Evolutionary conservation across 108 stramenopile species (phyloP).

Genomic region (Pseudonitzschia multiseries): DNA sequence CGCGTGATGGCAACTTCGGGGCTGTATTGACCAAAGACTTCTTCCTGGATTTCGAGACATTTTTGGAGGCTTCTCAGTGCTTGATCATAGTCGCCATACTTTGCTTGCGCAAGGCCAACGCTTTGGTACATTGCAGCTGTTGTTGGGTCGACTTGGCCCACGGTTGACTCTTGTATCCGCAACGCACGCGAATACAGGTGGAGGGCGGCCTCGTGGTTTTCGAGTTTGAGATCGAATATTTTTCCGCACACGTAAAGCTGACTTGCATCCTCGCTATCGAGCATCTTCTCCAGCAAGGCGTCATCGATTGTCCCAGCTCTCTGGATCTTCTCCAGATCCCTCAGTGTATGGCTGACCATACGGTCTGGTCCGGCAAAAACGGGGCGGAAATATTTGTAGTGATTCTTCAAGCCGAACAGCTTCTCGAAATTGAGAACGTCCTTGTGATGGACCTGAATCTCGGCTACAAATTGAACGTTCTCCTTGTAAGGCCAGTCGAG

Average conservation of each 20-base stretch:
- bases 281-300: constrained; percentile 28
- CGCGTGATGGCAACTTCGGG: constrained; percentile 48
- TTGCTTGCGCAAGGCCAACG: constrained; percentile 34
- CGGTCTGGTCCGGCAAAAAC: constrained; percentile 33
- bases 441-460: constrained; percentile 49
- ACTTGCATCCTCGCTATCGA: constrained; percentile 26
- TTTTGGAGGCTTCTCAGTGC: constrained; percentile 32
- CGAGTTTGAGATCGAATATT: constrained; percentile 37
- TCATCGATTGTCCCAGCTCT: constrained; percentile 32
- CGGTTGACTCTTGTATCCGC: constrained; percentile 19
- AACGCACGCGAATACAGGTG: constrained; percentile 34
- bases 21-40: constrained; percentile 36
- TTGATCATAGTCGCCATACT: constrained; percentile 31
- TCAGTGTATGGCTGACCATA: constrained; percentile 25
- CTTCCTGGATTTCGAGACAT: constrained; percentile 42
- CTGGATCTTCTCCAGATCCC: constrained; percentile 31
- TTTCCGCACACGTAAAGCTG: constrained; percentile 39
- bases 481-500: constrained; percentile 41
- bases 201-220: constrained; percentile 37
- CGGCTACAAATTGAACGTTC: constrained; percentile 35
- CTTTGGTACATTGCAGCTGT: constrained; percentile 40
- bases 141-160: constrained; percentile 37
- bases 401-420: constrained; percentile 38
- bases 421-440: constrained; percentile 38
- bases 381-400: constrained; percentile 44